Evolutionary conservation across 768 basidiomycete species (phyloP).

Genomic region (Mrakia frigida): DNA sequence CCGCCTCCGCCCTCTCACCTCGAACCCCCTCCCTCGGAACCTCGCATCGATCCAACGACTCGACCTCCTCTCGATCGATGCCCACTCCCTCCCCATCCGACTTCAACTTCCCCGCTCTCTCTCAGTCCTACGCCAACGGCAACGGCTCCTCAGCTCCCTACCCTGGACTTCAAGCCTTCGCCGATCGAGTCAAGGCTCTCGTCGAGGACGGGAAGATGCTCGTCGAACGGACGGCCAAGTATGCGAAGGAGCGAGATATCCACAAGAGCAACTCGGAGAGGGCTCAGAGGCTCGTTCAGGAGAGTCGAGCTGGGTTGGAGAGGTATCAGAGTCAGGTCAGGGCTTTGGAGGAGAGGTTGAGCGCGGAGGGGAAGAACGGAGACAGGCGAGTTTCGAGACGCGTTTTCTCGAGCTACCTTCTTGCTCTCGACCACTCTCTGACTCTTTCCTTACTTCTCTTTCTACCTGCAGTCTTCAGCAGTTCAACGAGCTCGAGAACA

Average conservation of each 20-base stretch:
- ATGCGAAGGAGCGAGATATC: conserved; percentile 82
- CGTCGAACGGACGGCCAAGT: conserved; percentile 74
- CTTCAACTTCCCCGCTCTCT: conserved; percentile 52
- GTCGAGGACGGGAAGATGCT: conserved; percentile 75
- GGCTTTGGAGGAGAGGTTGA: conserved; percentile 69
- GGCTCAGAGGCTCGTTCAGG: conserved; percentile 83
- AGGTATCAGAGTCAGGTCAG: conserved; percentile 82
- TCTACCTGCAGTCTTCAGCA: conserved; percentile 33
- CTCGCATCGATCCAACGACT: conserved; percentile 43
- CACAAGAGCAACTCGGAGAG: conserved; percentile 88
- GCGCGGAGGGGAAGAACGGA: conserved; percentile 35
- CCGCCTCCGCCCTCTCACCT: conserved; percentile 2
- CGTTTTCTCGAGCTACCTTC: neutral
- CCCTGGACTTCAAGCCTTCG: conserved; percentile 32
- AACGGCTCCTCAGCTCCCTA: conserved; percentile 30
- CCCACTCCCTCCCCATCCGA: conserved; percentile 69
- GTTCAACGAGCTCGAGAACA: conserved; percentile 39
- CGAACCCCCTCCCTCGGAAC: neutral
- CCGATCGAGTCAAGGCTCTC: conserved; percentile 64
- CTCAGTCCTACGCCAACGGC: conserved; percentile 8
- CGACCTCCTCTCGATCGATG: conserved; percentile 59
- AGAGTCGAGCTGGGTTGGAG: conserved; percentile 70
- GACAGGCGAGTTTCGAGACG: conserved; percentile 17
- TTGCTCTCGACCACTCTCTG: neutral
- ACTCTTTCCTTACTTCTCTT: neutral